Base-by-base conservation (phyloP, 345 rosid genomes). In the Populus nigra region DNA sequence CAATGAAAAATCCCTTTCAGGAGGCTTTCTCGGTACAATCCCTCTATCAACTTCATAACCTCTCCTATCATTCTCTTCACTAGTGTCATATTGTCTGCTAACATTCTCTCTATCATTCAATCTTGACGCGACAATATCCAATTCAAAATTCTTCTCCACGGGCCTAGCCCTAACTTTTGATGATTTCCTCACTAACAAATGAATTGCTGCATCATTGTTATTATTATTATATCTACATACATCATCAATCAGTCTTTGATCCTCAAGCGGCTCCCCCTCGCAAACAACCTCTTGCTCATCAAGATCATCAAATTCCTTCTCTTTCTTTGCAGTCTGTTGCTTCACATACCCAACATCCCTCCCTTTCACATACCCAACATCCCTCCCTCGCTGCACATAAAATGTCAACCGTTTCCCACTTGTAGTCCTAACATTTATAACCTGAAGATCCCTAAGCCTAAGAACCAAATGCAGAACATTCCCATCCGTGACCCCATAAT, bases 391-490 rank as follows among this genome's bases (percentile, higher is more conserved):
- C 82, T 85, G 89, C 1, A 90, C 94, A 73, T 79, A 82, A 77
- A 90, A 85, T 5, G 87, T 83, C 45, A 88, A 88, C 45, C 88
- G 91, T 72, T 90, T 89, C 61, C 96, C 96, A 38, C 82, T 76
- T 0, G 80, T 61, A 8, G 94, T 91, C 86, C 72, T 89, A 9
- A 93, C 96, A 72, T 81, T 85, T 65, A 93, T 90, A 62, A 84
- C 85, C 84, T 86, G 96, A 61, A 93, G 88, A 81, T 93, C 89
- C 35, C 90, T 87, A 55, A 90, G 90, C 90, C 83, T 93, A 23
- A 93, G 89, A 65, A 93, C 93, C 86, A 93, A 71, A 84, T 93
- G 96, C 61, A 93, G 83, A 27, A 91, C 88, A 80, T 93, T 88
- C 3, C 97, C 96, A 71, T 91, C 84, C 8, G 78, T 73, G 3